Base-by-base conservation (phyloP, 768 basidiomycete species). In the Russula dissimulans region DNA sequence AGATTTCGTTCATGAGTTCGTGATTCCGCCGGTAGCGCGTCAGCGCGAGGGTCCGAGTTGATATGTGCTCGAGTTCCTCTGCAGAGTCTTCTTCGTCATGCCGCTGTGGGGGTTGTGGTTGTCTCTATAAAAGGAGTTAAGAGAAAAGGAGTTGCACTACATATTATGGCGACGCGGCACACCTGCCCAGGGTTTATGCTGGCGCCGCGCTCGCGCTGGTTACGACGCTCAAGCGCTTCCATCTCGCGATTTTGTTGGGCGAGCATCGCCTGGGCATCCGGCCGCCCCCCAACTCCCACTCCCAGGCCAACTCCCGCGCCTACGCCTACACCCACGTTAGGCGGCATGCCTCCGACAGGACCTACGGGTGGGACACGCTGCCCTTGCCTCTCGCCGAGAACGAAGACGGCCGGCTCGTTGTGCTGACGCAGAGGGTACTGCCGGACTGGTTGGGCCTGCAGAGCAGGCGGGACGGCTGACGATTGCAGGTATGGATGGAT, bases 1-100 rank as follows among this genome's bases (percentile, higher is more conserved):
- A 91, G 1, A 92, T 85, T 45, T 86, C 86, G 67, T 86, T 86
- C 89, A 92, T 92, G 61, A 86, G 75, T 46, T 90, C 89, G 67
- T 91, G 88, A 67, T 92, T 92, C 6, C 89, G 82, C 64, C 78
- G 81, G 68, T 90, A 92, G 39, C 89, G 78, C 17, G 83, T 79
- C 39, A 87, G 67, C 7, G 90, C 86, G 15, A 91, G 76, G 3
- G 87, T 81, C 45, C 86, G 79, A 2, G 86, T 82, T 0, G 89
- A 86, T 60, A 91, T 85, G 60, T 78, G 75, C 60, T 91, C 89
- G 26, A 77, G 72, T 62, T 89, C 87, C 65, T 88, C 84, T 17
- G 65, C 59, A 4, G 60, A 47, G 42, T 66, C 64, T 41, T 68
- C 66, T 51, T 65, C 67, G 39, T 65, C 67, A 26, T 46, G 54